Evolutionary conservation across 2,329 filamentous ascomycete genomes (phyloP).

Genomic region (Teratosphaeria nubilosa): DNA sequence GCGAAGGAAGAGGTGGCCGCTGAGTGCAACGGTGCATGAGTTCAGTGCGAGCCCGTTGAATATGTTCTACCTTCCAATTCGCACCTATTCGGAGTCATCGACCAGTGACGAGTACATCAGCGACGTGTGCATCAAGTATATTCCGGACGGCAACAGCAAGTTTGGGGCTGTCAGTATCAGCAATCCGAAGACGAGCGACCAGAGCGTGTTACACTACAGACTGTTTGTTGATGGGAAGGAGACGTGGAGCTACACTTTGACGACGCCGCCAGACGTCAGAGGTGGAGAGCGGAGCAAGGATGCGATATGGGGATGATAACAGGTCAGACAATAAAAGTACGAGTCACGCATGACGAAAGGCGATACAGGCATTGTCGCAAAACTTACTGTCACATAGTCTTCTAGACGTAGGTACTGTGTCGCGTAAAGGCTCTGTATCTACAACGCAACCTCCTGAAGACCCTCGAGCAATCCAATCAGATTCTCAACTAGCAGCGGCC

Average conservation of each 20-base stretch:
- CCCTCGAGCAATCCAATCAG: neutral
- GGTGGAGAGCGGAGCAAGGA: slow-evolving; percentile 35
- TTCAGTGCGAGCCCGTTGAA: slow-evolving; percentile 85
- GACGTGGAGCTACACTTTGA: slow-evolving; percentile 55
- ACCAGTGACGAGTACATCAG: slow-evolving; percentile 51
- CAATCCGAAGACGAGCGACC: slow-evolving; percentile 50
- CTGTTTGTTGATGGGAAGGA: slow-evolving; percentile 75
- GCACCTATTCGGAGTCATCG: slow-evolving; percentile 62
- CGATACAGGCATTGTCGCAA: too few relatives aligned
- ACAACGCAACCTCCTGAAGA: neutral
- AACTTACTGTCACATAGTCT: too few relatives aligned
- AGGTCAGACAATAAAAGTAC: neutral
- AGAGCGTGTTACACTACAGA: slow-evolving; percentile 67
- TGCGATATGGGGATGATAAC: slow-evolving; percentile 33
- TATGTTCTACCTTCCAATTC: slow-evolving; percentile 84
- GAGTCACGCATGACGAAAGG: too few relatives aligned
- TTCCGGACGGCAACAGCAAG: slow-evolving; percentile 79
- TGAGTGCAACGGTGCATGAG: slow-evolving; percentile 64
- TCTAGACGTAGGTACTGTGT: too few relatives aligned
- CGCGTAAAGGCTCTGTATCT: too few relatives aligned
- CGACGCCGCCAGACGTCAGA: slow-evolving; percentile 31
- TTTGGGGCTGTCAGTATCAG: slow-evolving; percentile 77
- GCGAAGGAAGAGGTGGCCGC: slow-evolving; percentile 41
- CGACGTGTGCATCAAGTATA: slow-evolving; percentile 77
- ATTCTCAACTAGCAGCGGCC: neutral